Evolutionary conservation across 2,329 filamentous ascomycete species (phyloP).

Genomic region (Thelonectria discophora): DNA sequence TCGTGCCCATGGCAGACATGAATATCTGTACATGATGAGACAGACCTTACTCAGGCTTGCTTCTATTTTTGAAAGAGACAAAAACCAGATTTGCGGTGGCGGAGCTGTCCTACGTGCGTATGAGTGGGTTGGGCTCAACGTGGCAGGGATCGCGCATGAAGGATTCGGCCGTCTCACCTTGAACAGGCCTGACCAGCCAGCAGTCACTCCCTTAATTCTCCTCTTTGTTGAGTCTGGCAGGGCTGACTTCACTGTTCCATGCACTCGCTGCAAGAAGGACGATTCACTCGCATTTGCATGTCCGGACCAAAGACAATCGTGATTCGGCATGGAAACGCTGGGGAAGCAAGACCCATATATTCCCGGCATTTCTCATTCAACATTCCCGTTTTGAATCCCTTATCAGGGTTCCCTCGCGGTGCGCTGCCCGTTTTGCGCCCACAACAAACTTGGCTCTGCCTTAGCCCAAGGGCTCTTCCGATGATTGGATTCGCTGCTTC

Average conservation of each 20-base stretch:
- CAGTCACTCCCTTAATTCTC: background rate
- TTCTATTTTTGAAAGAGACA: background rate
- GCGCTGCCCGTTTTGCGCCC: slow-evolving; percentile 13
- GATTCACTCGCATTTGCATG: background rate
- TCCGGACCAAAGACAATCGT: background rate
- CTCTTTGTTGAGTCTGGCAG: slow-evolving; percentile 2
- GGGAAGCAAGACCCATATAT: background rate
- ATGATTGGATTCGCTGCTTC: background rate
- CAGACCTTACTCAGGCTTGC: background rate
- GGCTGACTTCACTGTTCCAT: background rate
- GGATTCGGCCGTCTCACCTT: background rate
- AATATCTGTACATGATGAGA: background rate
- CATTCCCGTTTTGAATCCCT: background rate
- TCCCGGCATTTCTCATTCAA: background rate
- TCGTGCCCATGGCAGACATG: no score
- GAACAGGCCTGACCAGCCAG: background rate
- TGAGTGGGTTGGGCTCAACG: slow-evolving; percentile 6
- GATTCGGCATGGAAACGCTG: background rate
- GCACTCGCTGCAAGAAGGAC: background rate
- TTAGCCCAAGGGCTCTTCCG: background rate
- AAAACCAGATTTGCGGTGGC: background rate
- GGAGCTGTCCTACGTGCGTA: background rate
- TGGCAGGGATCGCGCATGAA: background rate
- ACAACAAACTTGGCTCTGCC: background rate
- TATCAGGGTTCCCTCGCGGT: background rate